Base-by-base conservation (phyloP, 805 yeast species). In the Wickerhamomyces alni region DNA sequence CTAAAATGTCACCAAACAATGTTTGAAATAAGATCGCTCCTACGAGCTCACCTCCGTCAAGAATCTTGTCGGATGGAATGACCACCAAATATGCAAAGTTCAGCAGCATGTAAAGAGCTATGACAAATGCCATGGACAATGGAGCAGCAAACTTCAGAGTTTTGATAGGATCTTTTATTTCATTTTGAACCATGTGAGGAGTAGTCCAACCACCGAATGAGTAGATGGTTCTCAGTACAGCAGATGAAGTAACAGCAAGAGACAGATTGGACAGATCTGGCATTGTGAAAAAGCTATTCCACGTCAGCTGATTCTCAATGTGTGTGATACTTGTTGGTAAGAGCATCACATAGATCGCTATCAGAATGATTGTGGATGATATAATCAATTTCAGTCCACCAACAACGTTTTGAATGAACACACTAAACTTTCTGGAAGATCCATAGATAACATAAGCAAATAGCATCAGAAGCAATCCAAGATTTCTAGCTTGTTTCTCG, bases 101-200 rank as follows among this genome's bases (percentile, higher is more conserved):
- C 42, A 74, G 65, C 39, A 70, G 61, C n/a, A 71, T 42, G 45
- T 75, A 77, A 4, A 77, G 66, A 6, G 69, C 25, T 8, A 74
- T 58, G 22, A 75, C 65, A 10, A 75, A 52, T 2, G 63, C 33
- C 35, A 78, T 56, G 0, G 82, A 69, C 4, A 66, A 51, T 1
- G 82, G 80, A 2, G 82, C 83, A 2, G 82, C 79, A 18, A 75
- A 67, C 46, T 64, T 74, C 38, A 77, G 61, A 0, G 82, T 77
- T 29, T 71, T 56, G 1, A 63, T 63, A 1, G 83, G 83, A 40
- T 77, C 71, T 42, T 69, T 70, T 28, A 77, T 70, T 47, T 78
- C 84, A 37, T 76, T 75, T 12, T 77, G 66, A 16, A 74, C 80
- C 2, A 75, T 66, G 46, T 75, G 80, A 10, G 76, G 75, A 17